Evolutionary conservation across 1,139 yeast genomes (phyloP), one percentile per base, ranked within the genome.

Genomic region (Yamadazyma friedrichii): DNA sequence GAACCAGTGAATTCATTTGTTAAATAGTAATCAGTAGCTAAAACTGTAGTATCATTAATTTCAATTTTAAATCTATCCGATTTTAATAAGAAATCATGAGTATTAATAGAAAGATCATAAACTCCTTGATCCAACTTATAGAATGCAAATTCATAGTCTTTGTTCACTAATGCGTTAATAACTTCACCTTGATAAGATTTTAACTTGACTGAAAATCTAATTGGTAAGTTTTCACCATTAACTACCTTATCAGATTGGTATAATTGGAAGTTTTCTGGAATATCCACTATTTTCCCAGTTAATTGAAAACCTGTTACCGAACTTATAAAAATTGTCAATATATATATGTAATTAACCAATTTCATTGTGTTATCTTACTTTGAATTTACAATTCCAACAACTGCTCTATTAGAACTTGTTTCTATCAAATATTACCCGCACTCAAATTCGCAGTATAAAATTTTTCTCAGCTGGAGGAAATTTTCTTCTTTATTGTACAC

Each of bases 401-500:
- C 22, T 17, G 16, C 15, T 9, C 9, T 3, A 20, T 9, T 12
- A 24, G 8, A 11, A 4, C 15, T 33, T 10, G 5, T n/a, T 22
- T 33, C 20, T 22, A 9, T 9, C n/a, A n/a, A n/a, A 4, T 33
- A 28, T 36, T 38, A 36, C 40, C 42, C 43, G 39, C 33, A 31
- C 36, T n/a, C 17, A 12, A 13, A 11, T 11, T 16, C 32, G 33
- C 35, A n/a, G 22, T 32, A 40, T 30, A 39, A 49, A 49, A 45
- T 20, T 20, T 20, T 20, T 5, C 24, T 20, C 24, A 20, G 24
- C 24, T 20, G 29, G 9, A 16, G 15, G 34, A 26, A 22, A 27
- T 12, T 40, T 31, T 28, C 13, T 28, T 39, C 71, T 53, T 52
- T 62, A 69, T 71, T 70, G 76, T 72, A 71, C 75, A 53, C 57